Percentiles rank a stretch among this genome's conserved stretches.
Conservation (phyloP, 2,329 filamentous ascomycete species). For the Penicillium sp. region DNA sequence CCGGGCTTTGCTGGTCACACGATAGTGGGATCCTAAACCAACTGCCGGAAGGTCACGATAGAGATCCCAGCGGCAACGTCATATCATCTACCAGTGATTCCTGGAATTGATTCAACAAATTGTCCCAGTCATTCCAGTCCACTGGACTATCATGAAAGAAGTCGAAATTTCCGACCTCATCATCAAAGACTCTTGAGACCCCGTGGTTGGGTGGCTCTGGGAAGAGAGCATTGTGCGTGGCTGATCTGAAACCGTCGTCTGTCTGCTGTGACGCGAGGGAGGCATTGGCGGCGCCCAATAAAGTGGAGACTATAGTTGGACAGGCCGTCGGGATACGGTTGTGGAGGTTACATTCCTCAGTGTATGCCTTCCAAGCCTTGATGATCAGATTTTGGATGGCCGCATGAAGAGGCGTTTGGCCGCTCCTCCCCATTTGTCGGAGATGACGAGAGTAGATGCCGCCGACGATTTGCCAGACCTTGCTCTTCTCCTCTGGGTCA, state of each 20-base stretch:
- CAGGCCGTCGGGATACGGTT: slow-evolving; percentile 16
- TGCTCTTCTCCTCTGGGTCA: slow-evolving; percentile 34
- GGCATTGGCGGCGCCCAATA: slow-evolving; percentile 9
- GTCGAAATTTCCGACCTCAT: slow-evolving; percentile 6
- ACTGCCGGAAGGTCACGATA: slow-evolving; percentile 1
- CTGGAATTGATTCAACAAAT: slow-evolving; percentile 30
- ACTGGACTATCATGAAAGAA: slow-evolving; percentile 21
- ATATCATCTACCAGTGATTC: slow-evolving; percentile 19
- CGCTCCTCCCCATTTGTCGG: slow-evolving; percentile 20
- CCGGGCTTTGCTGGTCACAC: neutral
- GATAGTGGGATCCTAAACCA: neutral
- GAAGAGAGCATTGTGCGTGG: neutral
- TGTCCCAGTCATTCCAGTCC: slow-evolving; percentile 31
- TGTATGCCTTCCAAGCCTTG: slow-evolving; percentile 28
- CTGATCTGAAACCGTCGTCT: neutral
- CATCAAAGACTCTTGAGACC: neutral
- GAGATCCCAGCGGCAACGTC: slow-evolving; percentile 7
- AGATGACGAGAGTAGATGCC: slow-evolving; percentile 43
- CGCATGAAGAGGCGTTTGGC: slow-evolving; percentile 20
- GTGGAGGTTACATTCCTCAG: slow-evolving; percentile 22
- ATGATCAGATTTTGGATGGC: slow-evolving; percentile 27
- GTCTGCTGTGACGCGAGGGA: neutral
- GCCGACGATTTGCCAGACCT: slow-evolving; percentile 49
- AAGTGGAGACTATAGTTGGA: slow-evolving; percentile 19
- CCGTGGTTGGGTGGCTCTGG: slow-evolving; percentile 3